Base-by-base conservation (phyloP, 2,329 filamentous ascomycete genomes). In the Trichoderma cornu-damae region DNA sequence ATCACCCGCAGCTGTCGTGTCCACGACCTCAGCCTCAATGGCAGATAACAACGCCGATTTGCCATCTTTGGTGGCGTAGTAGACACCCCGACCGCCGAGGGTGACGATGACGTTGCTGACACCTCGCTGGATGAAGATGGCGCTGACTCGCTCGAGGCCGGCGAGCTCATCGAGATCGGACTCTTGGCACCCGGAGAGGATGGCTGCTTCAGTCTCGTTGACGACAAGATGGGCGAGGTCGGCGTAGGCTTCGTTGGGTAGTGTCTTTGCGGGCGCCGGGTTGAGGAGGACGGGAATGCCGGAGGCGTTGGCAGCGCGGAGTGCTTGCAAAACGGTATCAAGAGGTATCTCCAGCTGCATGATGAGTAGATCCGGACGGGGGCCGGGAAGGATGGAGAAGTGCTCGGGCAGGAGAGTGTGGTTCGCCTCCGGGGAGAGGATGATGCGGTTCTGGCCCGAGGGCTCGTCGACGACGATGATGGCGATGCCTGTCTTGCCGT, bases 1-100 rank as follows among this genome's bases (percentile, higher is more conserved):
- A 70, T 97, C 93, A 0, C 93, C 93, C 4, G 94, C 94, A 1
- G 88, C 93, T 6, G 93, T 97, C 1, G 93, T 97, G 70, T 97
- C 93, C 4, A 96, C 84, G 1, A 97, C 93, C 18, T 70, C 73
- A 3, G 90, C 87, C 71, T 88, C 87, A 61, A 82, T 79, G 0
- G 89, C 90, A 2, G 75, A 70, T 4, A 91, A 72, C 62, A 84
- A 66, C 1, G 75, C 78, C 52, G 75, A 75, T 42, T 64, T 66
- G 22, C 70, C 72, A 3, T 61, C 63, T 42, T 63, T 72, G 18
- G 77, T 81, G 55, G 79, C 75, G 68, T 82, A 90, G 69, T 84
- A 90, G 26, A 87, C 87, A n/a, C 91, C 91, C 59, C 88, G 83
- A 0, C 84, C 82, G 0, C 93, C 93, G 0, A 97, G 79, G 2